A percentile compares a stretch with the other conserved stretches of the same genome.
phyloP scores from a whole-genome alignment of 345 rosid species.

The Eucalyptus cloeziana region DNA sequence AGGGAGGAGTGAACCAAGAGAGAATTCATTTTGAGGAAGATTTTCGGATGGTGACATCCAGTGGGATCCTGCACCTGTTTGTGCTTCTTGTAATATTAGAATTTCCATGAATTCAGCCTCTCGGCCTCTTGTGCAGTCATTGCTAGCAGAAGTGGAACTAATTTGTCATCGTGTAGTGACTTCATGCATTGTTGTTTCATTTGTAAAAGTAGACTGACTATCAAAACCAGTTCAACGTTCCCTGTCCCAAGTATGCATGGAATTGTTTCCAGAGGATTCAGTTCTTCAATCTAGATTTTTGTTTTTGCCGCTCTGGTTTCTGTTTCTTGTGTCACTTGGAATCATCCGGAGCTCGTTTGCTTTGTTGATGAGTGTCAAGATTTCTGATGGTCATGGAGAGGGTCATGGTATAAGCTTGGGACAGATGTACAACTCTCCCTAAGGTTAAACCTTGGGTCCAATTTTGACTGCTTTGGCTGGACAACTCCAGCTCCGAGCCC shows the following conservation, averaged over 20 bases:
- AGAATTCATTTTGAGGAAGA: background rate
- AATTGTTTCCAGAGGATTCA: background rate
- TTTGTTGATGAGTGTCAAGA: background rate
- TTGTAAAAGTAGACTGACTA: background rate
- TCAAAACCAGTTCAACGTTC: background rate
- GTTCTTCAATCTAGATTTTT: background rate
- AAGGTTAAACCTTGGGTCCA: background rate
- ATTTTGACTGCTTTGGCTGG: background rate
- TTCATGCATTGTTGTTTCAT: background rate
- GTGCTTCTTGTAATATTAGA: background rate
- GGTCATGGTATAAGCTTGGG: background rate
- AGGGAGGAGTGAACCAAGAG: background rate
- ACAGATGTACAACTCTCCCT: background rate
- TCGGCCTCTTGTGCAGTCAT: background rate
- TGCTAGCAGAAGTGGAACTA: background rate
- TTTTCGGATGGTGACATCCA: background rate
- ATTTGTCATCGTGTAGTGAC: background rate
- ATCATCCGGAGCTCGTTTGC: background rate
- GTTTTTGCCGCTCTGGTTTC: background rate
- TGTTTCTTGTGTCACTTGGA: background rate
- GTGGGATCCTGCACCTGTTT: background rate
- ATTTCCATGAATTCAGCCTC: background rate
- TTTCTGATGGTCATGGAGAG: background rate
- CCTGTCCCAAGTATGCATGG: background rate
- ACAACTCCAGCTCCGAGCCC: background rate